phyloP scores from a whole-genome alignment of 1,284 basidiomycete genomes.

The Rhodofomes roseus region DNA sequence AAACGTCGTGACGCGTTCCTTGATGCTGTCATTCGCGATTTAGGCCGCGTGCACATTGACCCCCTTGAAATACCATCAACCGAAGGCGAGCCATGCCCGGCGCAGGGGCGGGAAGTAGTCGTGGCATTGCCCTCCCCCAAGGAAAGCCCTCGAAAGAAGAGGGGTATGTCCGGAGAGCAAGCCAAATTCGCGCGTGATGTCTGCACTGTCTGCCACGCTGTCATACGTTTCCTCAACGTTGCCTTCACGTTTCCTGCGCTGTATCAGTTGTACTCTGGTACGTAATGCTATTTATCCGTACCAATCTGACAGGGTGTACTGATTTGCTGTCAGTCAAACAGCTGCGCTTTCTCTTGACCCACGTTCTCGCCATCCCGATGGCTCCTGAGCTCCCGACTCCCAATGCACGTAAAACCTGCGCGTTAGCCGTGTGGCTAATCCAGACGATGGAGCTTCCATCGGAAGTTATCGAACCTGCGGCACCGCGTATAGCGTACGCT shows the following conservation, averaged over 20 bases:
- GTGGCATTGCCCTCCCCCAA: constrained; percentile 44
- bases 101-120: constrained; percentile 25
- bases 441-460: constrained; percentile 65
- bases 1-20: constrained; percentile 47
- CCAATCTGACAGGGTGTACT: constrained; percentile 1
- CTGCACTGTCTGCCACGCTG: constrained; percentile 64
- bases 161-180: constrained; percentile 70
- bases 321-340: constrained; percentile 44
- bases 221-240: constrained; percentile 57
- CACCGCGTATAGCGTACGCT: constrained; percentile 62
- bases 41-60: constrained; percentile 57
- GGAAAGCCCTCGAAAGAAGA: constrained; percentile 52
- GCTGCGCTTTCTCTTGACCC: constrained; percentile 53
- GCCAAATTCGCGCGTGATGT: constrained; percentile 75
- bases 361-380: constrained; percentile 66
- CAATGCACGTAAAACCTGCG: constrained; percentile 79
- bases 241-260: constrained; percentile 57
- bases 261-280: constrained; percentile 59
- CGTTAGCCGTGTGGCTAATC: constrained; percentile 67
- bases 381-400: constrained; percentile 66
- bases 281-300: constrained; percentile 24
- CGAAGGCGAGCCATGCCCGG: not conserved
- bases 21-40: constrained; percentile 55
- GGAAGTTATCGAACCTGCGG: constrained; percentile 52
- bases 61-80: constrained; percentile 35